A percentile compares a stretch with the other conserved stretches of the same genome.
Evolutionary conservation across 164 flowering plant genomes (phyloP).

Genomic region (Aristolochia contorta): DNA sequence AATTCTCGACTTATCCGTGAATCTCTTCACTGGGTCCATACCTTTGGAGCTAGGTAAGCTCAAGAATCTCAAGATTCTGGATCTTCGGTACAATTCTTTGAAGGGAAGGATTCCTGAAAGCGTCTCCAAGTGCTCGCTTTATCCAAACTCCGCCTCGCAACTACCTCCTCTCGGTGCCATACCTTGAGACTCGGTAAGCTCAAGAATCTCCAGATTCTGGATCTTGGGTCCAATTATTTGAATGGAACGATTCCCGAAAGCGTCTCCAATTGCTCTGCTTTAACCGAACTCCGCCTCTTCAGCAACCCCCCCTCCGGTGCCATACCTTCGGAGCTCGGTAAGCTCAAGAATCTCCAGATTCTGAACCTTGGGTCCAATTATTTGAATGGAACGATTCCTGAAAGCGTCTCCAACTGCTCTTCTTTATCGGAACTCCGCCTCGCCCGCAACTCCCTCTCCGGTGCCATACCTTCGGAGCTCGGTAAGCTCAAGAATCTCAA

Average conservation of each 20-base stretch:
- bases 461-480: conserved; percentile 46
- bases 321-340: conserved; percentile 52
- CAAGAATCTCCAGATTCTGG: too few relatives aligned
- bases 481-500: conserved; percentile 41
- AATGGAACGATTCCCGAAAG: too few relatives aligned
- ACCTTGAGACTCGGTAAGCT: conserved; percentile 40
- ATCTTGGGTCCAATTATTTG: too few relatives aligned
- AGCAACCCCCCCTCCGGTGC: conserved; percentile 44
- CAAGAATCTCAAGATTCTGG: too few relatives aligned
- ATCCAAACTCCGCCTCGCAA: conserved; percentile 31
- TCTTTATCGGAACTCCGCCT: conserved; percentile 29
- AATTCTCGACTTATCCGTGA: conserved; percentile 50
- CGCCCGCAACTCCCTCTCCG: conserved; percentile 39
- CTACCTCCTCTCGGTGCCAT: conserved; percentile 39
- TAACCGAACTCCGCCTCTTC: conserved; percentile 24
- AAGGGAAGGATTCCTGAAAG: too few relatives aligned
- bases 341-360: conserved; percentile 29
- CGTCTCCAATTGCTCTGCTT: conserved; percentile 41
- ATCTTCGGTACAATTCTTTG: too few relatives aligned
- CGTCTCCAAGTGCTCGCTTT: conserved; percentile 71
- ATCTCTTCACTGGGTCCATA: conserved; percentile 42
- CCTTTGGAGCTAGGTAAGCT: conserved; percentile 41
- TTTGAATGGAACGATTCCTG: conserved; percentile 51
- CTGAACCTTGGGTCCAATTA: conserved; percentile 39
- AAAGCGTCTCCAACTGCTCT: conserved; percentile 36